Evolutionary conservation across 768 basidiomycete species (phyloP).

Genomic region (Rhodotorula toruloides): DNA sequence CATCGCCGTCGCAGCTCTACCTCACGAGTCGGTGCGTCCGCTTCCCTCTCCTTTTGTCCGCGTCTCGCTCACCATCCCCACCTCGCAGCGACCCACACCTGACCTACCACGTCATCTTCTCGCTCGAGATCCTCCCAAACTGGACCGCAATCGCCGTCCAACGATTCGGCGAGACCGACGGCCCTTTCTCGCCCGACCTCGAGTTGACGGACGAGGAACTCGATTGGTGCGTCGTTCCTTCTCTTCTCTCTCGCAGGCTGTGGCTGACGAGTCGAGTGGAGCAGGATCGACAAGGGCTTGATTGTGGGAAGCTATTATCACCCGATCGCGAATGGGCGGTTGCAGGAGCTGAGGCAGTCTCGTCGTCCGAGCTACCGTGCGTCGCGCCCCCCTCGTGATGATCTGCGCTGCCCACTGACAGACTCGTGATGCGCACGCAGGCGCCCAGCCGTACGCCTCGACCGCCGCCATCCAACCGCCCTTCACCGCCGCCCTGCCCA

Average conservation of each 20-base stretch:
- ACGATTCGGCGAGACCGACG: constrained; percentile 7
- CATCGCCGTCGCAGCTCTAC: background rate
- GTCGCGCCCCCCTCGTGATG: background rate
- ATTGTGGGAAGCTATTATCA: constrained; percentile 12
- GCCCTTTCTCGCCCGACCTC: background rate
- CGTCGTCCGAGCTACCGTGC: constrained; percentile 2
- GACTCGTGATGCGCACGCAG: too few species aligned
- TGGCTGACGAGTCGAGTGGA: background rate
- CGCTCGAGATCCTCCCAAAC: constrained; percentile 25
- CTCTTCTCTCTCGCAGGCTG: background rate
- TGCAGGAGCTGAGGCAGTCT: constrained; percentile 3
- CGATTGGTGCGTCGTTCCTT: constrained; percentile 11
- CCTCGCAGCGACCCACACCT: constrained; percentile 6
- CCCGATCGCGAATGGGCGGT: constrained; percentile 2
- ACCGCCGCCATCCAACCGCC: too few species aligned
- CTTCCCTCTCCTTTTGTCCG: too few species aligned
- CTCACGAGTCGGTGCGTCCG: constrained; percentile 1
- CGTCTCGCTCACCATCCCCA: background rate
- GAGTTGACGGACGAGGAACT: constrained; percentile 16
- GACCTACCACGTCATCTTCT: constrained; percentile 21
- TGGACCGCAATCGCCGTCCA: constrained; percentile 12
- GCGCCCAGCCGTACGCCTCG: too few species aligned
- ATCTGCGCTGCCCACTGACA: background rate
- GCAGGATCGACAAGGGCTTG: constrained; percentile 21
- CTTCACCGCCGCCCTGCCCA: too few species aligned